Evolutionary conservation across 306 rosid species (phyloP), one percentile per base, ranked within the genome.

Genomic region (Sicyos edulis): DNA sequence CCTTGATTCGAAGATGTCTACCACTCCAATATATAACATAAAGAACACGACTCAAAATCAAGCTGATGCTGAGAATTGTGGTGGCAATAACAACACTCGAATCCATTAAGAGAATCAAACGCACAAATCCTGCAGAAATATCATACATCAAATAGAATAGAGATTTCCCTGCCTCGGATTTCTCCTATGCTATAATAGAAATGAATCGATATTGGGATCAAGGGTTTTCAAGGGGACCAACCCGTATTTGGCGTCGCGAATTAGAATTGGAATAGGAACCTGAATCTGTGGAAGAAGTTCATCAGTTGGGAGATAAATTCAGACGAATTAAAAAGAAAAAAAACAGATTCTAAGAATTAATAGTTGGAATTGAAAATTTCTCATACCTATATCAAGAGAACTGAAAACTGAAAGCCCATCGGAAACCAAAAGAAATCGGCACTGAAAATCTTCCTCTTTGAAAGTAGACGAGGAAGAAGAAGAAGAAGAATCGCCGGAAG

Each of bases 11-110:
- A 57, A 64, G 63, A 52, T 77, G 71, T 58, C 82, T 78, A 44
- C 87, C 83, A 5, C 81, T 78, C 77, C 22, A 66, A 57, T 73
- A 73, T 45, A 84, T 10, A 26, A 81, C 83, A 47, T 84, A 84
- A 57, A 74, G 73, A 10, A 84, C 20, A 13, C 85, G 87, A 50
- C 80, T 63, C 55, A 77, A 21, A 15, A 74, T 71, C 79, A 74
- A 64, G 64, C 60, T 52, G 26, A 76, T 14, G 8, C 73, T 56
- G 40, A 79, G 54, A 72, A 67, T 53, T 19, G 69, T 3, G 2
- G 68, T 40, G 22, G 56, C 53, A 3, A 76, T 72, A 70, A 70
- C 74, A 9, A 78, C 21, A 15, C 16, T 13, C 19, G 71, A 69
- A 22, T 69, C 78, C 87, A 83, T 83, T 14, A 20, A 56, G 22